phyloP scores from a whole-genome alignment of 2,329 filamentous ascomycete species.

The Penicillium frequentans region DNA sequence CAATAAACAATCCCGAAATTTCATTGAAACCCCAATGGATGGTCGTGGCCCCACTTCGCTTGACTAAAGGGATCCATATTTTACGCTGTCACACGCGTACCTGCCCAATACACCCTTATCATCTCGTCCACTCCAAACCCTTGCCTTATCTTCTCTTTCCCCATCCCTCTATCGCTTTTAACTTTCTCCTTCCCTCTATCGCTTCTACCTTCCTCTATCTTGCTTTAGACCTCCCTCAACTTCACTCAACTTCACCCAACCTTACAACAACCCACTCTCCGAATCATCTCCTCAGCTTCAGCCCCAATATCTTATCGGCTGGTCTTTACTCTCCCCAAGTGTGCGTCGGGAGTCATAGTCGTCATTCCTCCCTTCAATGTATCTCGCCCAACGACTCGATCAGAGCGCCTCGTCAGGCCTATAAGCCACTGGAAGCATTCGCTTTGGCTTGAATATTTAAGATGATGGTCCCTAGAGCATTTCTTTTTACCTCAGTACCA shows the following conservation, averaged over 20 bases:
- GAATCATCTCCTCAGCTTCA: neutral
- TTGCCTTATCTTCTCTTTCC: constrained; percentile 11
- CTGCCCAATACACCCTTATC: constrained; percentile 28
- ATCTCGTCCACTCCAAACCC: constrained; percentile 13
- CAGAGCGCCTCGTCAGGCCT: constrained; percentile 42
- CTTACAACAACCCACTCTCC: neutral
- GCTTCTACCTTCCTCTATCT: constrained; percentile 2
- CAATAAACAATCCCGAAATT: constrained; percentile 7
- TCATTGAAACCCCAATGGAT: neutral
- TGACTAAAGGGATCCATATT: neutral
- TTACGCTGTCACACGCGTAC: constrained; percentile 21
- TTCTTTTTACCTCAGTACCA: constrained; percentile 36
- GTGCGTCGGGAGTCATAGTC: constrained; percentile 9
- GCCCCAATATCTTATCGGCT: neutral
- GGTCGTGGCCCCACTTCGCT: neutral
- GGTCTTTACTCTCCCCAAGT: constrained; percentile 1
- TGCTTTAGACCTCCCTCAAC: neutral
- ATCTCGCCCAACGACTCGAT: constrained; percentile 41
- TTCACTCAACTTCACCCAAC: neutral
- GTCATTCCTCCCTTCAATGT: constrained; percentile 32
- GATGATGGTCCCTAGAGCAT: constrained; percentile 46
- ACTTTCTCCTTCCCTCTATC: neutral
- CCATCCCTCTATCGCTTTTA: constrained; percentile 2
- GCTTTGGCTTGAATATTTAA: constrained; percentile 21
- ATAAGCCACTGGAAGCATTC: constrained; percentile 16